Base-by-base conservation (phyloP, 108 stramenopile genomes). In the Skeletonema tropicum region DNA sequence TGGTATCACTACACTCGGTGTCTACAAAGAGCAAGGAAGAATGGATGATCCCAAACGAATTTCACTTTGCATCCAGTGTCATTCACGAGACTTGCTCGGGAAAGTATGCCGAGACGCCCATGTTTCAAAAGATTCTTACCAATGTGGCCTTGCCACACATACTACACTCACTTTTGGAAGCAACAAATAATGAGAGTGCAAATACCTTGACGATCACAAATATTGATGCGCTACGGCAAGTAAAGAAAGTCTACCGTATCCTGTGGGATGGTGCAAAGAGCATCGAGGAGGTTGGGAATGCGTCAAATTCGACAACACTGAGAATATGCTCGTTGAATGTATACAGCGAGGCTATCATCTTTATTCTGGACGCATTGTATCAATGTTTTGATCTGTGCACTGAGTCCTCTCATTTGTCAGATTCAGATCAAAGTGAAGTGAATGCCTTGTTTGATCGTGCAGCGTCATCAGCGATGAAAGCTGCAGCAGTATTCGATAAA, bases 231-330 rank as follows among this genome's bases (percentile, higher is more conserved):
- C 13, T 73, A 52, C 66, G 66, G 7, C 71, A 71, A 64, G 79
- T 67, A 14, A 80, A 63, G 55, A 68, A 72, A 35, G 71, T 64
- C 52, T 80, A 69, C 60, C 72, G 79, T 12, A 46, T 80, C 39
- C 30, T 80, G 32, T 80, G 79, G 79, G 79, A 80, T 63, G 79
- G 79, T 26, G 79, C 68, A 14, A 38, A 61, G 19, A 69, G 45
- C 26, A 38, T 70, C 3, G 68, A 76, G 55, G 48, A 38, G 14
- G 35, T 64, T 46, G 29, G 61, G 25, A 59, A 41, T 55, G 9
- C 52, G 52, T 55, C 52, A 55, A 55, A 23, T 17, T n/a, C 61
- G 5, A 13, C 39, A 36, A 8, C 60, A 12, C 46, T 64, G 57
- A 67, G 35, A 55, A 49, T 57, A 36, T 30, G 66, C 38, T 66